Evolutionary conservation across 768 basidiomycete genomes (phyloP).

Genomic region (Leccinellum rugosiceps): DNA sequence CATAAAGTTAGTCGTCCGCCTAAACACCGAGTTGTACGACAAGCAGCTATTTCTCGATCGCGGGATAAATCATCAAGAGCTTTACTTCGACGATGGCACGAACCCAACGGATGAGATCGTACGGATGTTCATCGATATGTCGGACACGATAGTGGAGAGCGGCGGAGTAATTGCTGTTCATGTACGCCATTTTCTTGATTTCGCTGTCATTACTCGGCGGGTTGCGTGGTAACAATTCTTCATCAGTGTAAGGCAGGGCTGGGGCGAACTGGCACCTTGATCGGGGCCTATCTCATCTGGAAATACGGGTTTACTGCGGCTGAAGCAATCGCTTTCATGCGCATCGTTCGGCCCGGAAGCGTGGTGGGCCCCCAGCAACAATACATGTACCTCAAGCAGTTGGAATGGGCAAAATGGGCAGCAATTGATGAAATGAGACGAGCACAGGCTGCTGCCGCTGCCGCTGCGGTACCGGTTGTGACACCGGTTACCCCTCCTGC

Average conservation of each 20-base stretch:
- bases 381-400: constrained; percentile 91
- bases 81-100: constrained; percentile 98
- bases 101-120: constrained; percentile 97
- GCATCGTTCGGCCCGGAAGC: constrained; percentile 91
- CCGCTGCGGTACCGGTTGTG: constrained; percentile 46
- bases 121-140: constrained; percentile 82
- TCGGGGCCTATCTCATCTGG: constrained; percentile 98
- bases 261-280: constrained; percentile 93
- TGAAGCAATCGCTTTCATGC: constrained; percentile 98
- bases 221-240: constrained; percentile 19
- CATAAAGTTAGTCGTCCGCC: constrained; percentile 87
- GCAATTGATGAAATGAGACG: constrained; percentile 74
- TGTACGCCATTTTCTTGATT: constrained; percentile 44
- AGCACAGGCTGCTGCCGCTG: constrained; percentile 39
- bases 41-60: constrained; percentile 73
- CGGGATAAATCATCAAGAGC: constrained; percentile 85
- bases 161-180: constrained; percentile 88
- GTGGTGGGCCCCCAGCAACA: constrained; percentile 93
- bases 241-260: constrained; percentile 92
- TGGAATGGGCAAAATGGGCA: constrained; percentile 93
- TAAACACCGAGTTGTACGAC: constrained; percentile 94
- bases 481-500: constrained; percentile 81
- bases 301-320: constrained; percentile 96
- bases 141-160: constrained; percentile 70
- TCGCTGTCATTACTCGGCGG: constrained; percentile 10